Evolutionary conservation across 1,139 yeast species (phyloP).

Genomic region (Blastobotrys buckinghamii): DNA sequence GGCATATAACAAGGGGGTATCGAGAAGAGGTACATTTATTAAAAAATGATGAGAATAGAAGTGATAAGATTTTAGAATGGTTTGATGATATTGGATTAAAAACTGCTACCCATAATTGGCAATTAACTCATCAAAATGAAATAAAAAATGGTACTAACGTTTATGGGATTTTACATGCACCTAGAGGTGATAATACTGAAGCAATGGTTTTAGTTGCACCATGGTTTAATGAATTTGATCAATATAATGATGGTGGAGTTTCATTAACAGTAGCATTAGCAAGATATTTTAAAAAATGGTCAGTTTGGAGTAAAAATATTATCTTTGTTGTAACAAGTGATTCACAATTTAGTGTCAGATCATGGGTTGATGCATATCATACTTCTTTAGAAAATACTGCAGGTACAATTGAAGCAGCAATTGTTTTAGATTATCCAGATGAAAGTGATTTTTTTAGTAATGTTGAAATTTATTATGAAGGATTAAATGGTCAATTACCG

Average conservation of each 20-base stretch:
- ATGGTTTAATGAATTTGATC: slow-evolving; percentile 59
- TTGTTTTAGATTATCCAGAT: slow-evolving; percentile 71
- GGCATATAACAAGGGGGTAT: slow-evolving; percentile 88
- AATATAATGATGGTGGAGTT: slow-evolving; percentile 71
- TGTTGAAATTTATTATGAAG: slow-evolving; percentile 74
- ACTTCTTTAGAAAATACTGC: slow-evolving; percentile 80
- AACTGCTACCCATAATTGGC: slow-evolving; percentile 46
- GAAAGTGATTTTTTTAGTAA: slow-evolving; percentile 61
- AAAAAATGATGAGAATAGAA: slow-evolving; percentile 34
- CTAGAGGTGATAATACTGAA: slow-evolving; percentile 94
- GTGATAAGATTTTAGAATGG: slow-evolving; percentile 50
- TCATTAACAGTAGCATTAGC: slow-evolving; percentile 69
- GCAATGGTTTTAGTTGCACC: slow-evolving; percentile 91
- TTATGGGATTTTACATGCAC: slow-evolving; percentile 85
- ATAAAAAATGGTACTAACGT: slow-evolving; percentile 49
- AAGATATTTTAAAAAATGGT: slow-evolving; percentile 74
- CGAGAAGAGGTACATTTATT: slow-evolving; percentile 50
- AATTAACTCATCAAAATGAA: slow-evolving; percentile 29
- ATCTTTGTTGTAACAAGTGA: slow-evolving; percentile 79
- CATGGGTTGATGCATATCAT: slow-evolving; percentile 96
- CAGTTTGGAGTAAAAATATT: slow-evolving; percentile 94
- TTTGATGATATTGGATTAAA: slow-evolving; percentile 67
- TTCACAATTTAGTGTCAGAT: slow-evolving; percentile 60
- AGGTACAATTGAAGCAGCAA: slow-evolving; percentile 92
- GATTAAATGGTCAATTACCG: slow-evolving; percentile 92